Evolutionary conservation across 2,329 filamentous ascomycete genomes (phyloP).

Genomic region (Fusarium ramigenum): DNA sequence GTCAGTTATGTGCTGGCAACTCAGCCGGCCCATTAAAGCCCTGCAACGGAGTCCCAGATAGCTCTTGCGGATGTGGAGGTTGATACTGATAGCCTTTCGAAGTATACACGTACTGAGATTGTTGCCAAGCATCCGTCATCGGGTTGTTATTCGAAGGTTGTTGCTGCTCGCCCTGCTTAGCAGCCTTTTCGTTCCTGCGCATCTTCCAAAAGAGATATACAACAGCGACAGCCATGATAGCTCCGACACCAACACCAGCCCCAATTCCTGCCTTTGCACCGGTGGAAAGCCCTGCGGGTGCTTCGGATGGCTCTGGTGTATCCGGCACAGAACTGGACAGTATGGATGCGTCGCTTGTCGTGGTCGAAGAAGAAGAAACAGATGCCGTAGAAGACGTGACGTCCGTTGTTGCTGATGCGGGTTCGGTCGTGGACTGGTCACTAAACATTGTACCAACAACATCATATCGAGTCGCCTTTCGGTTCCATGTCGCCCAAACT

Average conservation of each 20-base stretch:
- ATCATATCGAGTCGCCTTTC: conserved; percentile 20
- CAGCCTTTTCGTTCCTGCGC: conserved; percentile 9
- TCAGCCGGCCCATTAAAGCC: conserved; percentile 9
- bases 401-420: background rate
- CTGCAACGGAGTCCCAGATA: conserved; percentile 15
- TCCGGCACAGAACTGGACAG: background rate
- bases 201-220: conserved; percentile 27
- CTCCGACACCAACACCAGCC: conserved; percentile 7
- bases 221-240: background rate
- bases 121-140: conserved; percentile 4
- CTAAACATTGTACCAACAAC: conserved; percentile 30
- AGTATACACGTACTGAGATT: conserved; percentile 1
- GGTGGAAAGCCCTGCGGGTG: background rate
- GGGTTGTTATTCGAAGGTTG: background rate
- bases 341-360: background rate
- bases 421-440: background rate
- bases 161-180: background rate
- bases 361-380: background rate
- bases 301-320: background rate
- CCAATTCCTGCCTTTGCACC: conserved; percentile 26
- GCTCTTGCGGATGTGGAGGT: conserved; percentile 8
- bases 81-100: background rate
- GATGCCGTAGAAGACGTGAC: background rate
- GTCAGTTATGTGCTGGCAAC: conserved; percentile 23
- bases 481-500: conserved; percentile 35